Base-by-base conservation (phyloP, 2,329 filamentous ascomycete genomes). In the Arthroderma sp. region DNA sequence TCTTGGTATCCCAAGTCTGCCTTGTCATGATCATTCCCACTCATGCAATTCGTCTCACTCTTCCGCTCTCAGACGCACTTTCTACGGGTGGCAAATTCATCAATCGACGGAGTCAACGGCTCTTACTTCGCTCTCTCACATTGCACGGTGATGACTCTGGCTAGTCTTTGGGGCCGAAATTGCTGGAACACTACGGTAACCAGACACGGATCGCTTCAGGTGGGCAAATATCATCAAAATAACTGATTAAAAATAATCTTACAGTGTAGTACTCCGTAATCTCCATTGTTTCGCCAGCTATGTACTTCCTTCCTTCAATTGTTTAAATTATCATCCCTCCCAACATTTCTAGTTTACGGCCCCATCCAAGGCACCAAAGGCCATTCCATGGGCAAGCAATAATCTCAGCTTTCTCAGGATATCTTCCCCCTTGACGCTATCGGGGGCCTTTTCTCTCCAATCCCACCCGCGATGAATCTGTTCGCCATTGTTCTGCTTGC, bases 381-480 rank as follows among this genome's bases (percentile, higher is more conserved):
- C 71, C 66, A 94, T 73, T 63, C 93, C 88, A 68, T 80, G 82
- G 13, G 88, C 86, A 66, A 95, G 70, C 1, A 84, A 86, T 55
- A 88, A 70, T 62, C 91, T 80, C 70, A 95, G 68, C 62, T 85
- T 79, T 62, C 79, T 78, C 59, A 95, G 72, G n/a, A 96, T 76
- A 61, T 91, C 86, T 52, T 78, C 77, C 0, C 83, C 86, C 61
- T 74, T 82, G 17, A 79, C 81, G 9, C 76, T 77, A 31, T 80
- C 78, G 8, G 74, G 68, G 49, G 88, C 73, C 1, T 77, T 78
- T 7, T 73, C 74, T 66, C 82, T 76, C 84, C 86, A 94, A 75
- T 84, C 87, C 87, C 86, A 90, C 11, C 82, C 82, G 56, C 86
- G 75, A 62, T 81, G 77, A 35, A 76, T 70, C 56, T 78, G 60